These are phyloP conservation scores for Dipteronia sinensis DNA, from an alignment of 345 rosid species.

Conservation along the genomic window DNA sequence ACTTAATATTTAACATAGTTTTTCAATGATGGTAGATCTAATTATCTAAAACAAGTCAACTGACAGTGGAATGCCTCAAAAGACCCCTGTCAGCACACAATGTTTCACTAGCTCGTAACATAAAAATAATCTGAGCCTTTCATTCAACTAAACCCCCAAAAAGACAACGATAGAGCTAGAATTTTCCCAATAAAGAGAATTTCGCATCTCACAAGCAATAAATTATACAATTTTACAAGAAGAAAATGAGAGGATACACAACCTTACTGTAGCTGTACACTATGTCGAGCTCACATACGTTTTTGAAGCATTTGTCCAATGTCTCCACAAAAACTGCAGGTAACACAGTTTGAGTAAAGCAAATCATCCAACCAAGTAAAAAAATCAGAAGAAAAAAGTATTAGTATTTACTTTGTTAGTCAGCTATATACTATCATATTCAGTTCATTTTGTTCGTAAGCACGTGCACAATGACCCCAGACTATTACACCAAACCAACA, in stretches of 20 bases:
- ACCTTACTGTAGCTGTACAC: conserved; percentile 93
- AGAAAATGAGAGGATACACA: conserved; percentile 14
- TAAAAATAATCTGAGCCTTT: not conserved
- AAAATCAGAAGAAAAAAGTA: conserved; percentile 4
- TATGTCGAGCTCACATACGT: conserved; percentile 91
- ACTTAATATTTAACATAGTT: not conserved
- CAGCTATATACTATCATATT: not conserved
- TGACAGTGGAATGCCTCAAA: not conserved
- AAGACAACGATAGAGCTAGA: not conserved
- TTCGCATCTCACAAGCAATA: too few relatives aligned
- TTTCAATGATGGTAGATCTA: not conserved
- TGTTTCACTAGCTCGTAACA: not conserved
- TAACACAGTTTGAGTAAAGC: conserved; percentile 23
- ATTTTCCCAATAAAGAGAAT: too few relatives aligned
- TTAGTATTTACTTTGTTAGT: not conserved
- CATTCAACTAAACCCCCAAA: not conserved
- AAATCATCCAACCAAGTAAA: conserved; percentile 19
- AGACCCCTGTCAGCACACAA: not conserved
- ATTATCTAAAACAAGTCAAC: not conserved
- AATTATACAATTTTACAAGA: not conserved
- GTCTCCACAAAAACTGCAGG: conserved; percentile 92
- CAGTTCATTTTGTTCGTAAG: not conserved
- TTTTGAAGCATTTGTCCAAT: conserved; percentile 95
- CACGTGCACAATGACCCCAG: not conserved
- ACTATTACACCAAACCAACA: not conserved